A percentile compares a stretch with the other conserved stretches of the same genome.
These are phyloP conservation scores for Ceratobasidium theobromae DNA, from an alignment of 1,284 basidiomycete genomes.

Conservation along the genomic window DNA sequence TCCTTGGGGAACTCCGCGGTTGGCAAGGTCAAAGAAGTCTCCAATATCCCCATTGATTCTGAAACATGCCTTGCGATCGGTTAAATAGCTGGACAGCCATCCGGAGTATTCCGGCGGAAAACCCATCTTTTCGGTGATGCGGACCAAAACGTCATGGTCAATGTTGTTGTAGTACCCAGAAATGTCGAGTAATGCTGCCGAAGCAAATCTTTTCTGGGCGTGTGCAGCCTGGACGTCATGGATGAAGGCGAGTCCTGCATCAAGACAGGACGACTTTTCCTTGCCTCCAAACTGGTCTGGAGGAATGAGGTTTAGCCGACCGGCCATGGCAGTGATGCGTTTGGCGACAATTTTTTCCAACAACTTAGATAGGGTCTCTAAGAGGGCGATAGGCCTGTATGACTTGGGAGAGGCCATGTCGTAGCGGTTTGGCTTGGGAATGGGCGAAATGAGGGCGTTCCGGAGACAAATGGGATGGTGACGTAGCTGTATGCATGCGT, in stretches of 20 bases:
- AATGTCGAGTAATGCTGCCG: constrained; percentile 42
- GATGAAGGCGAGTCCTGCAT: constrained; percentile 39
- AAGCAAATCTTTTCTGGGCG: constrained; percentile 38
- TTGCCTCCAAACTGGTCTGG: constrained; percentile 40
- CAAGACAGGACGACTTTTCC: constrained; percentile 38
- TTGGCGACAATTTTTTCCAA: constrained; percentile 40
- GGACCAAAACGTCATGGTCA: constrained; percentile 38
- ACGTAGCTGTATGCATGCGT: constrained; percentile 57
- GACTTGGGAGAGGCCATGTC: constrained; percentile 41
- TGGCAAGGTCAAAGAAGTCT: not conserved
- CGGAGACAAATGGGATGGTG: constrained; percentile 39
- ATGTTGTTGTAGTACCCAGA: constrained; percentile 43
- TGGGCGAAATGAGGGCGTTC: constrained; percentile 38
- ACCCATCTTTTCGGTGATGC: constrained; percentile 7
- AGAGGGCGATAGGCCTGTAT: constrained; percentile 41
- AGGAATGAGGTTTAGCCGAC: constrained; percentile 38
- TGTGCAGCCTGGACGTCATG: constrained; percentile 41
- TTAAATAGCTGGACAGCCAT: constrained; percentile 34
- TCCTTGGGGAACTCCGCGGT: constrained; percentile 29
- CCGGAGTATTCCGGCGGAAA: constrained; percentile 19
- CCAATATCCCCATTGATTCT: constrained; percentile 38
- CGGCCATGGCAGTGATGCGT: constrained; percentile 37
- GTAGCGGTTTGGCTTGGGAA: constrained; percentile 40
- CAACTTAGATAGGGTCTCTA: constrained; percentile 41
- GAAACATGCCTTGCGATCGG: constrained; percentile 38